Base-by-base conservation (phyloP, 352 stramenopile species). In the Pythium vanterpoolii region DNA sequence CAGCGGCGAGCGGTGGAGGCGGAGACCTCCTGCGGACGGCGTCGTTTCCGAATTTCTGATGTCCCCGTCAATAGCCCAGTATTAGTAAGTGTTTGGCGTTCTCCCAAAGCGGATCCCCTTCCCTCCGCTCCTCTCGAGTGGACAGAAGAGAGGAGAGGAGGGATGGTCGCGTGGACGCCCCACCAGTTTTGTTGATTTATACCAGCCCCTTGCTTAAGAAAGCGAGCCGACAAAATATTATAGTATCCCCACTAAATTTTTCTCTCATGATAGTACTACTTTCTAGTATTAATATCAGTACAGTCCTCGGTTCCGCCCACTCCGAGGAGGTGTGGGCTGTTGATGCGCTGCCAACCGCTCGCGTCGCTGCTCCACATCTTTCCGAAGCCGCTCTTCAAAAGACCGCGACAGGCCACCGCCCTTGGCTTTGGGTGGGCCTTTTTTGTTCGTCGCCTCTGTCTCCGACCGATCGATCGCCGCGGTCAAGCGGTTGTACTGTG, bases 351-450 rank as follows among this genome's bases (percentile, higher is more conserved):
- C 53, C 13, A 51, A 21, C 5, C 62, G 62, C 42, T 59, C 53
- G 10, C 62, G 68, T 16, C 79, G 77, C 50, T 77, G 71, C 19
- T 72, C 68, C 10, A 89, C 48, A 56, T 89, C 77, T 16, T 64
- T 54, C 9, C 68, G 66, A 24, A 89, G 54, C 27, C 79, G 62
- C 52, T 82, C 71, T 36, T 79, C 70, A 84, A 89, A 64, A 34
- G 21, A 55, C 62, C 49, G 48, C 14, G 33, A 24, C 18, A 56
- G 33, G n/a, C n/a, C n/a, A n/a, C n/a, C n/a, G n/a, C n/a, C n/a
- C n/a, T n/a, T 26, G 28, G 11, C 27, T 27, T 28, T 16, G 3
- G 18, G 34, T 34, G 6, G 39, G 23, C 24, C 24, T 16, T 23
- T 49, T 21, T 4, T 27, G 2, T 34, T 33, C 11, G 2, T 19